Base-by-base conservation (phyloP, 371 early-diverging fungal species). In the Chytridiales sp. region DNA sequence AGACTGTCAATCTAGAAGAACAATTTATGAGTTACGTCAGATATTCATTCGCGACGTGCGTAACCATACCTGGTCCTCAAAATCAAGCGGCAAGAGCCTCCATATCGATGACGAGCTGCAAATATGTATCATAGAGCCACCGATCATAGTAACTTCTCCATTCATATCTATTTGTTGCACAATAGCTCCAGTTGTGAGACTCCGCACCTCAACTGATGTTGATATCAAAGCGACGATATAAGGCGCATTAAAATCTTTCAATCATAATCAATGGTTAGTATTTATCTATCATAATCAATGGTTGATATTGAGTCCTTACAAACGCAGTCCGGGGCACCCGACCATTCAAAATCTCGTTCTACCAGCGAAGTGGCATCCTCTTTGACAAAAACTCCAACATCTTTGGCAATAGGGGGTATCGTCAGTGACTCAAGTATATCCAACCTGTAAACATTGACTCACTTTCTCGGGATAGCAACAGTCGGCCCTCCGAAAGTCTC, bases 81-180 rank as follows among this genome's bases (percentile, higher is more conserved):
- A 92, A 59, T 91, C 92, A 43, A 83, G 76, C 0, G 93, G 92
- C 11, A 92, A 80, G 6, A 94, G 79, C 26, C 94, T 83, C 90
- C 93, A 95, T 2, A 94, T 84, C 34, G 87, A 87, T 21, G 78
- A 80, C 6, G 67, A 56, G 47, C 89, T 93, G 4, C 93, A 85
- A 21, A 92, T 85, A 66, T 88, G 89, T 24, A 93, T 82, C 8
- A 88, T 86, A 81, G 55, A 90, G 84, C 67, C 86, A 80, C 38
- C 82, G 17, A 50, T 24, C 56, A 75, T 47, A 0, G 42, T 42
- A n/a, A n/a, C n/a, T 9, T 50, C 48, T 36, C 61, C 48, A 6
- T 61, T 58, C 39, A 49, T 22, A 15, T 85, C 86, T 15, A 89
- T 79, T 30, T 80, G 81, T 69, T 94, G 94, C 3, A 96, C 89